phyloP scores from a whole-genome alignment of 352 stramenopile genomes.

The Phytophthora capsici region DNA sequence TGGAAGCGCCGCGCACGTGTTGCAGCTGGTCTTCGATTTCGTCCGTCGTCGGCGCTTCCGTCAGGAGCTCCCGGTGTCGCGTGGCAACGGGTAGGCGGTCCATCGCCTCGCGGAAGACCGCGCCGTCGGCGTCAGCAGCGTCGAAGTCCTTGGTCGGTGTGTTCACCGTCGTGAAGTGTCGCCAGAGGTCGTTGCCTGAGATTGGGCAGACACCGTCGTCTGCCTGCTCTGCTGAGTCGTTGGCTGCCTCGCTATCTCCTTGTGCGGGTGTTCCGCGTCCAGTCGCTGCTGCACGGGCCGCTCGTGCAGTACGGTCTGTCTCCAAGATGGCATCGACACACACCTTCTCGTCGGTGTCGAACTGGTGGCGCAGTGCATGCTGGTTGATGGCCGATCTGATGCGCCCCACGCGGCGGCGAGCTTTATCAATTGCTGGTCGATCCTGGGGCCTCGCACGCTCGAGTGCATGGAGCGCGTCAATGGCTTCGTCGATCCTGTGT shows the following conservation, averaged over 20 bases:
- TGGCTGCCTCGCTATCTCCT: too few species aligned
- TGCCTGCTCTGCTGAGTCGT: too few species aligned
- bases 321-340: constrained; percentile 3
- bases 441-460: too few species aligned
- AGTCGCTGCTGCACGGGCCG: too few species aligned
- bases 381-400: constrained; percentile 5
- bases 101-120: background rate
- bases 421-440: background rate
- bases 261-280: too few species aligned
- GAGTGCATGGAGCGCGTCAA: constrained; percentile 4
- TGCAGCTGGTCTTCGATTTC: constrained; percentile 38
- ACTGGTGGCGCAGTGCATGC: constrained; percentile 1
- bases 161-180: background rate
- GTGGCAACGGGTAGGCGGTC: too few species aligned
- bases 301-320: too few species aligned
- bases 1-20: background rate
- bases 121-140: too few species aligned
- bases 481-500: constrained; percentile 7
- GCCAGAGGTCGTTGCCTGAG: background rate
- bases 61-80: too few species aligned
- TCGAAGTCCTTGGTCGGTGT: background rate
- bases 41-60: background rate
- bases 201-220: constrained; percentile 10
- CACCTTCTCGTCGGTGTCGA: constrained; percentile 6
- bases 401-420: constrained; percentile 9